phyloP scores from a whole-genome alignment of 805 yeast species.

The Wickerhamiella azymoides region DNA sequence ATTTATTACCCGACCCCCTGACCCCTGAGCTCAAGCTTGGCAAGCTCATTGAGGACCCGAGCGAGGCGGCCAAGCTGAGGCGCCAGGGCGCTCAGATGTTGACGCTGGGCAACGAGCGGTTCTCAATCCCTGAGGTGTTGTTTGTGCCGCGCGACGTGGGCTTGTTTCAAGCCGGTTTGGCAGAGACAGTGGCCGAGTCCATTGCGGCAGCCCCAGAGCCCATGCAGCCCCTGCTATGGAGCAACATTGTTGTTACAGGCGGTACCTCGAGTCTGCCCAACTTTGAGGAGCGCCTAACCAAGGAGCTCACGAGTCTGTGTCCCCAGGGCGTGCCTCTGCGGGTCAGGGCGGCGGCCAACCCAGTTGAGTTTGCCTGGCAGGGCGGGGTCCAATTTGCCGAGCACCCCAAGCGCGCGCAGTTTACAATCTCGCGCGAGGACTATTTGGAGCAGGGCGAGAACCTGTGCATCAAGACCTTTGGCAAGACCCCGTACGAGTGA shows the following conservation, averaged over 20 bases:
- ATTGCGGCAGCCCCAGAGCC: constrained; percentile 60
- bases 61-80: constrained; percentile 13
- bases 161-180: constrained; percentile 64
- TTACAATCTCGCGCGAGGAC: constrained; percentile 60
- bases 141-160: constrained; percentile 78
- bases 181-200: constrained; percentile 54
- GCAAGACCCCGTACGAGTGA: constrained; percentile 6
- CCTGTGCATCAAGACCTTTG: constrained; percentile 40
- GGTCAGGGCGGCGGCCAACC: constrained; percentile 23
- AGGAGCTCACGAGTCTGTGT: constrained; percentile 24
- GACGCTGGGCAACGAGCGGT: constrained; percentile 67
- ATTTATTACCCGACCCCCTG: constrained; percentile 78
- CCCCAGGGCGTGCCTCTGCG: constrained; percentile 24
- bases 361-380: constrained; percentile 41
- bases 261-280: constrained; percentile 67
- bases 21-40: constrained; percentile 53
- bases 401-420: constrained; percentile 29
- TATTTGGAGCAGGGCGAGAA: constrained; percentile 74
- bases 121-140: constrained; percentile 71
- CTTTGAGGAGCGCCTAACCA: constrained; percentile 41
- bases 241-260: constrained; percentile 71
- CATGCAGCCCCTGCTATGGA: constrained; percentile 51
- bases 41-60: constrained; percentile 33
- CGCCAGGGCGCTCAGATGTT: constrained; percentile 43
- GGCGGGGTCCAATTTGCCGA: constrained; percentile 38